Conservation (phyloP, 306 rosid genomes). For the Cicer bijugum region DNA sequence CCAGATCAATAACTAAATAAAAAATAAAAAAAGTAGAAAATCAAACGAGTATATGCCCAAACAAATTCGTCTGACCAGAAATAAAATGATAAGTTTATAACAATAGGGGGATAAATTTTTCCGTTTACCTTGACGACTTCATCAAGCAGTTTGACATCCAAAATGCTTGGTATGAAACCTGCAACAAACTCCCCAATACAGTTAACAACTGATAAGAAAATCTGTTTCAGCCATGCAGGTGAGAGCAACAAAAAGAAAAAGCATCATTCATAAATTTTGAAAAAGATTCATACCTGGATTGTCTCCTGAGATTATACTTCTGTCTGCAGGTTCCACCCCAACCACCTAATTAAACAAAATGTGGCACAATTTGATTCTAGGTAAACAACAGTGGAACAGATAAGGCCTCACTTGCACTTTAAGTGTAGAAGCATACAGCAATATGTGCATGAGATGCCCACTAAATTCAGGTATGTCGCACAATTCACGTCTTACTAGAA, state of each 20-base stretch:
- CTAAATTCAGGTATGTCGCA: neutral
- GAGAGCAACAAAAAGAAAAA: neutral
- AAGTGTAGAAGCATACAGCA: constrained; percentile 28
- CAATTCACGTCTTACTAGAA: constrained; percentile 16
- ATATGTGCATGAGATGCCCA: constrained; percentile 24
- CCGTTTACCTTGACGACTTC: constrained; percentile 87
- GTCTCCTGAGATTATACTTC: constrained; percentile 82
- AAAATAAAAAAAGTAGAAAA: constrained; percentile 31
- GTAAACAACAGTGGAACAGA: constrained; percentile 26
- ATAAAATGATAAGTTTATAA: constrained; percentile 23
- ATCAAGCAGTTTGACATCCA: constrained; percentile 85
- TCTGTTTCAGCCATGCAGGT: constrained; percentile 31
- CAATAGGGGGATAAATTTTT: constrained; percentile 19
- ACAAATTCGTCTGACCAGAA: constrained; percentile 3
- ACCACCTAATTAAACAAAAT: constrained; percentile 65
- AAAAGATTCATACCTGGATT: constrained; percentile 62
- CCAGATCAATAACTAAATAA: constrained; percentile 23
- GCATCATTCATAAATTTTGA: constrained; percentile 1
- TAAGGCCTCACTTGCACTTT: constrained; percentile 37
- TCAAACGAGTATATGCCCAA: constrained; percentile 25
- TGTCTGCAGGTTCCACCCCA: constrained; percentile 94
- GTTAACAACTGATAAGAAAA: constrained; percentile 36
- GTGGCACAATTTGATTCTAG: constrained; percentile 9
- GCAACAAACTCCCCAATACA: constrained; percentile 44
- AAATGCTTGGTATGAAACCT: constrained; percentile 85